Evolutionary conservation across 148 eudicot species (phyloP), one percentile per base, ranked within the genome.

Genomic region (Drosera capensis): DNA sequence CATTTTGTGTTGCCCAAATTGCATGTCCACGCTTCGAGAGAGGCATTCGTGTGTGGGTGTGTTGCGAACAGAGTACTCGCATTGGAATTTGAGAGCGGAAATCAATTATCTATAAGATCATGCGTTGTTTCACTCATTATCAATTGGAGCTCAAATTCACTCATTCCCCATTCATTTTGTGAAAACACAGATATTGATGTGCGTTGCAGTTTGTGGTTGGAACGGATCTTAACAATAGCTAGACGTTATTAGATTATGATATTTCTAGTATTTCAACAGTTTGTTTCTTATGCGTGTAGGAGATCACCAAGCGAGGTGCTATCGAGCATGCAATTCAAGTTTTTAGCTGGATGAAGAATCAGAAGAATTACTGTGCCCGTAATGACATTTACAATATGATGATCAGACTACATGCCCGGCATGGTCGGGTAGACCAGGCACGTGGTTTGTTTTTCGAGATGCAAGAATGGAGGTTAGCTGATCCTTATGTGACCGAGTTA

Each of bases 381-480:
- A 80, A 57, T 62, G 92, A 88, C 60, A 83, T 88, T 39, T 88
- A 83, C 72, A 83, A 77, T 67, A 83, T 83, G 96, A 74, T 88
- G 86, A 88, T 88, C 55, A 68, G 94, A 62, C 56, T 83, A 46
- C 75, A 83, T 67, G 96, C 81, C 25, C 77, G 96, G 44, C 86
- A 88, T 56, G 80, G 75, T 60, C 86, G 46, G 52, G 54, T 66
- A 25, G 92, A 88, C 60, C 90, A 83, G 68, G 96, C 96, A 51
- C 96, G 96, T 39, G 96, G 96, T 56, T 68, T 88, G 67, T 88
- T 88, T 60, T 88, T 80, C 62, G 96, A 88, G 77, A 88, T 88
- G 96, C 94, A 88, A 65, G 75, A 77, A 64, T 88, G 94, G 92
- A 88, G 81, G 94, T 80, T 62, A 43, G 56, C 46, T 50, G 7